Evolutionary conservation across 305 asterid genomes (phyloP), one percentile per base, ranked within the genome.

Genomic region (Vinca major): DNA sequence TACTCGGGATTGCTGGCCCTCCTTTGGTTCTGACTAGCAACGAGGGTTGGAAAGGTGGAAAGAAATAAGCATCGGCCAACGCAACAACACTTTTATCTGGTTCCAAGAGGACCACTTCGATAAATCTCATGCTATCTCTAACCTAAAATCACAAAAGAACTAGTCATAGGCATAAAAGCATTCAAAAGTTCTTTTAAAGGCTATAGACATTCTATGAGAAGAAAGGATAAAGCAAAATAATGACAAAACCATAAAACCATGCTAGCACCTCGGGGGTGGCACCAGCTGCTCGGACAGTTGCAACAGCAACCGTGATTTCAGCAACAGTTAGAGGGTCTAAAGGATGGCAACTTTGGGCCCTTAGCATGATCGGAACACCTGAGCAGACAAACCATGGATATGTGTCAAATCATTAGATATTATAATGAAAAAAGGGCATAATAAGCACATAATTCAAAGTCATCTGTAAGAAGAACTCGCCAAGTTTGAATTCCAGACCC

Each of bases 1-100:
- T 90, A 68, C 83, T 80, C 51, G 92, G 97, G 72, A 93, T 84
- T 50, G 84, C 53, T 52, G 89, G 91, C 33, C 96, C 97, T 65
- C 95, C 97, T 85, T 82, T 93, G 4, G 91, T 80, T 79, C 96
- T 84, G 62, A 84, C 80, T 80, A 93, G 74, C 81, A 90, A 75
- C 8, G 97, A 90, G 36, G 96, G 92, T 80, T 90, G 99, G 74
- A 93, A 90, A 64, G 99, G 99, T 47, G 99, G 97, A 74, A 89
- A 93, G 80, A 89, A 93, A 75, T 93, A 93, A 37, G 99, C 99
- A 83, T 90, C 97, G 12, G 99, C 97, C 40, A 93, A 82, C 48
- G 97, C 96, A 75, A 93, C 87, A 14, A 90, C 89, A 69, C 75
- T 79, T 78, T 93, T 93, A 11, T 84, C 94, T 26, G 99, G 99